Evolutionary conservation across 1,139 yeast species (phyloP).

Genomic region (Yamadazyma atmosphaerica): DNA sequence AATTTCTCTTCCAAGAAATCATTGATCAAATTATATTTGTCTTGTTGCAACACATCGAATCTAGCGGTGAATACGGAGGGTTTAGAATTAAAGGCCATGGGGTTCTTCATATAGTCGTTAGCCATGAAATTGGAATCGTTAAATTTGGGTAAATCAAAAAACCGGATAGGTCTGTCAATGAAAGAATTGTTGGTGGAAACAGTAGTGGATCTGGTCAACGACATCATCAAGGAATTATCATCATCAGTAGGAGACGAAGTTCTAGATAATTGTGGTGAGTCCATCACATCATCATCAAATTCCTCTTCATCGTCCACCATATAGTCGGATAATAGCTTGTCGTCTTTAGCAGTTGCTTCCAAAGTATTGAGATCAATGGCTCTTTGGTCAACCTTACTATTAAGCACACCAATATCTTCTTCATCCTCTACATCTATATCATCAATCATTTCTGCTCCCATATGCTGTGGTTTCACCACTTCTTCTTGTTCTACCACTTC

Average conservation of each 20-base stretch:
- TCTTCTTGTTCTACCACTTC: neutral
- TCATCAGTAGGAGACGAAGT: conserved; percentile 42
- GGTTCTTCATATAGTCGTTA: neutral
- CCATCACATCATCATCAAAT: conserved; percentile 22
- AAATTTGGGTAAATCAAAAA: conserved; percentile 30
- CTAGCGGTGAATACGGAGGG: conserved; percentile 10
- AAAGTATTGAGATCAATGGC: neutral
- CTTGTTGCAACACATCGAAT: conserved; percentile 31
- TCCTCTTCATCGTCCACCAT: conserved; percentile 16
- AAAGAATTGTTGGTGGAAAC: conserved; percentile 32
- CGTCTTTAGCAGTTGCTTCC: neutral
- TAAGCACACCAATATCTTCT: neutral
- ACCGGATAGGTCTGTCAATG: conserved; percentile 18
- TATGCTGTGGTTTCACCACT: neutral
- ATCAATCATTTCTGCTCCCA: no score
- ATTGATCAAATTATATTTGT: conserved; percentile 42
- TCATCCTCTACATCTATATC: neutral
- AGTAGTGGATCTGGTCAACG: conserved; percentile 47
- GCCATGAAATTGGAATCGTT: conserved; percentile 7
- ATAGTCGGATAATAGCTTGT: conserved; percentile 4
- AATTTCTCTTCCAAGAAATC: conserved; percentile 45
- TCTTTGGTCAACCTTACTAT: neutral
- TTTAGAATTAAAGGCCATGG: conserved; percentile 1
- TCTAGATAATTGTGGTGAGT: conserved; percentile 35
- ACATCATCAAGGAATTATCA: conserved; percentile 38